Percentiles rank a stretch among this genome's conserved stretches.
phyloP scores from a whole-genome alignment of 257 asterid genomes.

The Solanum virginianum region DNA sequence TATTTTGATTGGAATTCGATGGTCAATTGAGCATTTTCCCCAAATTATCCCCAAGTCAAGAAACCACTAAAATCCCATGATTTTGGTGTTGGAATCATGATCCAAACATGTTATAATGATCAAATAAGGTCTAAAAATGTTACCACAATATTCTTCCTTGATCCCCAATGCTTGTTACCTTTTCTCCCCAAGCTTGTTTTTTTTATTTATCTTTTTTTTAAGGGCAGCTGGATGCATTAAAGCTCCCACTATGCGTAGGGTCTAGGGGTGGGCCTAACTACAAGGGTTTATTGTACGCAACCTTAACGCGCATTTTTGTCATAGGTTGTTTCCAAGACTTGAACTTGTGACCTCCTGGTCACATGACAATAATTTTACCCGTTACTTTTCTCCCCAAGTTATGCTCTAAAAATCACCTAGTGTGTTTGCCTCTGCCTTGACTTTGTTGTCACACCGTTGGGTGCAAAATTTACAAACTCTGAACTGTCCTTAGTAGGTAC shows the following conservation, averaged over 20 bases:
- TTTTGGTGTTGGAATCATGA: neutral
- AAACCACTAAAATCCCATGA: neutral
- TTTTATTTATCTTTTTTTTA: no score
- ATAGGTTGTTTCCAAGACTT: no score
- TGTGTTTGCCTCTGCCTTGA: neutral
- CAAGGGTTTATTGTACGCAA: no score
- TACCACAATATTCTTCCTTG: neutral
- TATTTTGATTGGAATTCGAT: neutral
- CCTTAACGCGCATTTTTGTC: no score
- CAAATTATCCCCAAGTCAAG: neutral
- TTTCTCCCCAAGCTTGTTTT: neutral
- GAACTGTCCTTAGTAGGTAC: neutral
- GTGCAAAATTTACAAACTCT: neutral
- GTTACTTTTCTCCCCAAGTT: neutral
- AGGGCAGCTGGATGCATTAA: no score
- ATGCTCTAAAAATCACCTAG: neutral
- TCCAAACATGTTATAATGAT: neutral
- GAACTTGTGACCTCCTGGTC: no score
- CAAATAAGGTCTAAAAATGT: neutral
- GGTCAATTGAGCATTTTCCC: neutral
- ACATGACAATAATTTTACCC: no score
- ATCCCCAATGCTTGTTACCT: neutral
- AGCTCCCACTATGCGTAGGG: no score
- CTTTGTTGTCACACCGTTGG: neutral
- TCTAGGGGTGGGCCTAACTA: no score